Conservation (phyloP, 2,329 filamentous ascomycete species). For the Stagonosporopsis vannaccii region DNA sequence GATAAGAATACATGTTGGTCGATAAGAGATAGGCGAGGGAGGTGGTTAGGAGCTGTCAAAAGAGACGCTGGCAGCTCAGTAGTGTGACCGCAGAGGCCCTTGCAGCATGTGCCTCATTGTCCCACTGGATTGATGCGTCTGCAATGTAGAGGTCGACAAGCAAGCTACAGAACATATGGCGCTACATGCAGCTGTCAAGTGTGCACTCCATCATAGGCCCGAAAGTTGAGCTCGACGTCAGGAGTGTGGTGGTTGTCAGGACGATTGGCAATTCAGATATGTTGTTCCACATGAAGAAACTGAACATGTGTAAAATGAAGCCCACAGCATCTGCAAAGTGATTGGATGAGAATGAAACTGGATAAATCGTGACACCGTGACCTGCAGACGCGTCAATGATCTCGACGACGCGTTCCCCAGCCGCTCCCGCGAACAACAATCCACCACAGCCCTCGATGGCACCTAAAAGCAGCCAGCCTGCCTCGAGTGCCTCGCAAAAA, state of each 20-base stretch:
- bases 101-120: neutral
- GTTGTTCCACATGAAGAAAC: neutral
- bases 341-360: neutral
- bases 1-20: neutral
- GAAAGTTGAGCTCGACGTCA: neutral
- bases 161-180: neutral
- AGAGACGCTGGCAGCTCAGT: neutral
- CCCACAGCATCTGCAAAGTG: neutral
- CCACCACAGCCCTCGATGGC: constrained; percentile 41
- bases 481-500: constrained; percentile 45
- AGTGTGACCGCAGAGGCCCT: neutral
- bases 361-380: constrained; percentile 36
- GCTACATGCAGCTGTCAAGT: neutral
- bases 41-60: neutral
- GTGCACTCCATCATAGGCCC: neutral
- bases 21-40: constrained; percentile 16
- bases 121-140: neutral
- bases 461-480: constrained; percentile 44
- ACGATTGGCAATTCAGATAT: neutral
- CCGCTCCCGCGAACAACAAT: neutral
- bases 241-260: neutral
- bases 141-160: neutral
- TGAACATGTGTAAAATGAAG: neutral
- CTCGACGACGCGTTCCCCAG: constrained; percentile 4
- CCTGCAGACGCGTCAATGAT: constrained; percentile 9